Base-by-base conservation (phyloP, 2,329 filamentous ascomycete genomes). In the Penicillium expansum region DNA sequence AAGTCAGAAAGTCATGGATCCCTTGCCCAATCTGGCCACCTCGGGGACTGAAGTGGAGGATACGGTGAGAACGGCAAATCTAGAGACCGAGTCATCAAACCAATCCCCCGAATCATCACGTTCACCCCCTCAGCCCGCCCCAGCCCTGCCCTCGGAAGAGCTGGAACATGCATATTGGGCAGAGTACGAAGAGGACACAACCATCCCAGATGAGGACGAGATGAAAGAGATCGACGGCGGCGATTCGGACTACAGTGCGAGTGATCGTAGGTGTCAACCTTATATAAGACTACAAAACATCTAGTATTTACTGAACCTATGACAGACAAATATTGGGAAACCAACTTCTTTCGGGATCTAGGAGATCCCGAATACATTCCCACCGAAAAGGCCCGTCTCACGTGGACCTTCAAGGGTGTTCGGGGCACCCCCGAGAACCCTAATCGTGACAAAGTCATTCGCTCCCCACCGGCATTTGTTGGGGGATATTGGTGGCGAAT, bases 401-500 rank as follows among this genome's bases (percentile, higher is more conserved):
- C 83, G 18, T 87, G 85, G 85, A 74, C 76, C 45, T 76, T 87
- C 42, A 79, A 82, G 32, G 76, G 79, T 39, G 82, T 85, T 64
- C 83, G 86, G 58, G 85, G 85, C 48, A 86, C 83, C 13, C 80
- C 77, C 49, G 83, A 86, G 48, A 79, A 79, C 3, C 84, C 84
- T 3, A 86, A 86, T 65, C 79, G 79, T 41, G 79, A 81, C 37
- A 76, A 80, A 39, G 75, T 86, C 60, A 84, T 86, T 79, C 80
- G 80, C 30, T 87, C 85, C 6, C 82, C 79, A 0, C 67, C 78
- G 6, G 80, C 83, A 11, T 79, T 72, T 27, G 75, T 87, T 55
- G 85, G 83, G 20, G 84, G 82, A 20, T 80, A 83, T 59, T 84
- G 86, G 67, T 87, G 84, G 84, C 83, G 81, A 54, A 83, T 87